Percentiles rank a stretch among this genome's conserved stretches.
These are phyloP conservation scores for Sordaria brevicollis DNA, from an alignment of 495 filamentous ascomycete species.

Conservation along the genomic window DNA sequence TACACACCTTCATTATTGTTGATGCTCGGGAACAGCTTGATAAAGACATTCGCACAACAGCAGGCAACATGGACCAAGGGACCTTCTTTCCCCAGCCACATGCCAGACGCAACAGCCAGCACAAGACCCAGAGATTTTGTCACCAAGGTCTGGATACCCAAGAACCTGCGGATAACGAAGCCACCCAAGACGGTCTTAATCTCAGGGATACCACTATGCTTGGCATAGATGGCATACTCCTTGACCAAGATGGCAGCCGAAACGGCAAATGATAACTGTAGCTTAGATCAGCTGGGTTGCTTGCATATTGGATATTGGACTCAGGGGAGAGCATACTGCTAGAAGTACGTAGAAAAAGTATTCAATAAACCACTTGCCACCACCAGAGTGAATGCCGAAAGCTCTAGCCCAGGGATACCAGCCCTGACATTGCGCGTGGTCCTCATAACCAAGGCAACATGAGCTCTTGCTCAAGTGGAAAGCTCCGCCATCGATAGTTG, in stretches of 20 bases:
- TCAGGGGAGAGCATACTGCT: constrained; percentile 46
- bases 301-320: not conserved
- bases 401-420: constrained; percentile 82
- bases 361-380: constrained; percentile 67
- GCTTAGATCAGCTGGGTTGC: not conserved
- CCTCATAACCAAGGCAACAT: constrained; percentile 86
- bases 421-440: constrained; percentile 62
- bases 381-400: constrained; percentile 50
- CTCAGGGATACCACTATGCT: constrained; percentile 94
- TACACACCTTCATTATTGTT: constrained; percentile 75
- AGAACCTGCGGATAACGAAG: constrained; percentile 83
- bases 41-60: constrained; percentile 91
- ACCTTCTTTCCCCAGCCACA: constrained; percentile 98
- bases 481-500: constrained; percentile 61
- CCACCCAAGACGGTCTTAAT: constrained; percentile 95
- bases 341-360: constrained; percentile 78
- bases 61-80: constrained; percentile 96
- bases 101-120: constrained; percentile 84
- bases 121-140: constrained; percentile 90
- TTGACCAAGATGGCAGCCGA: constrained; percentile 72
- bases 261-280: constrained; percentile 67
- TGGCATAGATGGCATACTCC: constrained; percentile 77
- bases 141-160: constrained; percentile 85
- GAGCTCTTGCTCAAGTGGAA: constrained; percentile 88
- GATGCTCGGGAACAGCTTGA: constrained; percentile 77